Percentiles rank a stretch among this genome's conserved stretches.
Evolutionary conservation across 495 filamentous ascomycete genomes (phyloP).

Genomic region (Sporormia fimetaria): DNA sequence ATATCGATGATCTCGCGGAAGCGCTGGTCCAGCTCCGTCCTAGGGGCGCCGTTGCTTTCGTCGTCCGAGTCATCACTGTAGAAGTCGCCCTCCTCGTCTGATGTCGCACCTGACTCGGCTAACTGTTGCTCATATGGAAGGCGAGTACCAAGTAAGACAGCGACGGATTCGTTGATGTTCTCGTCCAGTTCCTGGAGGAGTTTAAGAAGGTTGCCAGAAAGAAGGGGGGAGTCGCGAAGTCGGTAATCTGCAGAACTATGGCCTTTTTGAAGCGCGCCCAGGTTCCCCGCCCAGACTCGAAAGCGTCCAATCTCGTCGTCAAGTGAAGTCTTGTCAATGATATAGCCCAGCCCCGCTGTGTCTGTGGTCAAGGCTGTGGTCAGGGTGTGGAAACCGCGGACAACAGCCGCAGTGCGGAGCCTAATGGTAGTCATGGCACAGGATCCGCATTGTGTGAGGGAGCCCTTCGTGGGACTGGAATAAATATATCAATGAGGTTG

Average conservation of each 20-base stretch:
- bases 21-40: conserved; percentile 19
- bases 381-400: conserved; percentile 17
- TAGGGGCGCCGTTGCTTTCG: conserved; percentile 9
- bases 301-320: conserved; percentile 24
- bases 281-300: conserved; percentile 23
- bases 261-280: conserved; percentile 24
- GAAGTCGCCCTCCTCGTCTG: conserved; percentile 10
- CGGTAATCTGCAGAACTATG: conserved; percentile 24
- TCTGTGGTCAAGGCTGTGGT: background rate
- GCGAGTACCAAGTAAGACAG: conserved; percentile 14
- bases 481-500: background rate
- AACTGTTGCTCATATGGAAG: conserved; percentile 23
- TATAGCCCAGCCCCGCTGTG: background rate
- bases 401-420: conserved; percentile 13
- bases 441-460: conserved; percentile 3
- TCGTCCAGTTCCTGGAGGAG: conserved; percentile 17
- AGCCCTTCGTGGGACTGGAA: no score
- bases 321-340: conserved; percentile 13
- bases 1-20: conserved; percentile 22
- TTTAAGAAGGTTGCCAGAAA: conserved; percentile 21
- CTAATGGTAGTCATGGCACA: conserved; percentile 16
- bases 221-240: conserved; percentile 22
- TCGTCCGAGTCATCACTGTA: conserved; percentile 22
- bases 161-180: conserved; percentile 12
- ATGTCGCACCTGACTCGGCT: conserved; percentile 7